phyloP scores from a whole-genome alignment of 129 eudicot species.

The Centaurea solstitialis region DNA sequence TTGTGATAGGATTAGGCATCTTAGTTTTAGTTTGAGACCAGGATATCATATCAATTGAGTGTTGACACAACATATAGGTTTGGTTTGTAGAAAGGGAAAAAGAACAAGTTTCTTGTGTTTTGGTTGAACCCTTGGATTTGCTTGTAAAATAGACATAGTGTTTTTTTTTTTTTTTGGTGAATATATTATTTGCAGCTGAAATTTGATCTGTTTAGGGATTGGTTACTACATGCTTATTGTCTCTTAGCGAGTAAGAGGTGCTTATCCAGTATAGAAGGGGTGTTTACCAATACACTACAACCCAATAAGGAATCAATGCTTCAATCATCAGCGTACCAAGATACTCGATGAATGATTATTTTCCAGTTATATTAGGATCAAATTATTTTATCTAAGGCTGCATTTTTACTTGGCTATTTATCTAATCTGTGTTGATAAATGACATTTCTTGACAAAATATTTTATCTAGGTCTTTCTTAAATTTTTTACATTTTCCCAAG shows the following conservation, averaged over 20 bases:
- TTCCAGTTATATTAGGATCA: not conserved
- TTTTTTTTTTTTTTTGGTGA: slow-evolving; percentile 5
- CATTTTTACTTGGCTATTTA: too few relatives aligned
- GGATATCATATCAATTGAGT: not conserved
- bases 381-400: too few relatives aligned
- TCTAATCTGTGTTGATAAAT: too few relatives aligned
- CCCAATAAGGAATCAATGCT: too few relatives aligned
- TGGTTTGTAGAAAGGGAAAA: slow-evolving; percentile 31
- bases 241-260: not conserved
- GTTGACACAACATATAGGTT: slow-evolving; percentile 21
- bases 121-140: slow-evolving; percentile 24
- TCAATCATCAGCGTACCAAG: not conserved
- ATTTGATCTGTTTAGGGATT: slow-evolving; percentile 8
- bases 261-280: not conserved
- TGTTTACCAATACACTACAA: too few relatives aligned
- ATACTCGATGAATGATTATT: not conserved
- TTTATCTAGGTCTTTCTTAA: too few relatives aligned
- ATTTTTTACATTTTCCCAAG: too few relatives aligned
- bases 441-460: not conserved
- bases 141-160: slow-evolving; percentile 28
- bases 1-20: slow-evolving; percentile 30
- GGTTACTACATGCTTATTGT: not conserved
- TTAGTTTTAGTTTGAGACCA: not conserved
- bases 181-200: not conserved
- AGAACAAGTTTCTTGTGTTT: slow-evolving; percentile 3